Conservation (phyloP, 345 rosid species). For the Populus nigra region DNA sequence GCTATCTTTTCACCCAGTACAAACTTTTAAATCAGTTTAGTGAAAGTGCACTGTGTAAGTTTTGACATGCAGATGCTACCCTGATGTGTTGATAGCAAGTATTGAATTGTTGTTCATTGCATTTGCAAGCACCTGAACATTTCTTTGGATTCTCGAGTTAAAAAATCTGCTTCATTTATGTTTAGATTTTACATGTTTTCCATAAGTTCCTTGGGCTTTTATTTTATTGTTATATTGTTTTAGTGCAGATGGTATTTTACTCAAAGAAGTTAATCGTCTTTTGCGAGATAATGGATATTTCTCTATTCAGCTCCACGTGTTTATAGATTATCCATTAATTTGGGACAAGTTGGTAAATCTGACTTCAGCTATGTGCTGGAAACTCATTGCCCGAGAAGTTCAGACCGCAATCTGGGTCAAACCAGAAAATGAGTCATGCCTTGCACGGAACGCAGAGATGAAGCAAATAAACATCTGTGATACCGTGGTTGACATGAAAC, state of each 20-base stretch:
- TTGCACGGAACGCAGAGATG: constrained; percentile 49
- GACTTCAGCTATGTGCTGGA: constrained; percentile 93
- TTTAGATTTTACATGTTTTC: neutral
- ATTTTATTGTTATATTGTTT: neutral
- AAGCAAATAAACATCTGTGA: constrained; percentile 65
- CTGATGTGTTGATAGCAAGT: neutral
- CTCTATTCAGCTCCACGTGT: constrained; percentile 94
- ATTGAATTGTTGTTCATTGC: neutral
- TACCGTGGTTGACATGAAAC: constrained; percentile 44
- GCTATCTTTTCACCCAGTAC: neutral
- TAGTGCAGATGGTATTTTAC: constrained; percentile 76
- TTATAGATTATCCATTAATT: constrained; percentile 71
- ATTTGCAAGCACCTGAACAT: neutral
- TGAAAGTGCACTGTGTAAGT: neutral
- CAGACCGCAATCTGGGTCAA: constrained; percentile 97
- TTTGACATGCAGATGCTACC: constrained; percentile 4
- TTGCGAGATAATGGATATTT: constrained; percentile 75
- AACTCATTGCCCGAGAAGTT: constrained; percentile 71
- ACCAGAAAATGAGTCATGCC: constrained; percentile 57
- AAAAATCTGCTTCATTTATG: neutral
- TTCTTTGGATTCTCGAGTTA: neutral
- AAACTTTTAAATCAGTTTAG: neutral
- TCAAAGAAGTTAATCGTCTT: constrained; percentile 82
- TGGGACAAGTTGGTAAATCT: constrained; percentile 76
- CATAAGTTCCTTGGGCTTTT: neutral